phyloP scores from a whole-genome alignment of 2,329 filamentous ascomycete genomes.

The Mollisiaceae sp. region DNA sequence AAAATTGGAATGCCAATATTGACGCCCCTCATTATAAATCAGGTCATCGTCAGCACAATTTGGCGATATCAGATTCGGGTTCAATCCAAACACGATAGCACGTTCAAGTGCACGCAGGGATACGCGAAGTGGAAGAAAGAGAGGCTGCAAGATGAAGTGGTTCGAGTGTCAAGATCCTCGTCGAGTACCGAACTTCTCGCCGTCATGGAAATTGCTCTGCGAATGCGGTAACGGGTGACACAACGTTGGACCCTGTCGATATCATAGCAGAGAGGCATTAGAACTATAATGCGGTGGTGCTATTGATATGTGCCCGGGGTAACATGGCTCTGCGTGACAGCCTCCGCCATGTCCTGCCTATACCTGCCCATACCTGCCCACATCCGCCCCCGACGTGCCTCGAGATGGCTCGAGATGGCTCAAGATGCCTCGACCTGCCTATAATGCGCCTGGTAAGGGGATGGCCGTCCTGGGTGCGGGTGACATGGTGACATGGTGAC shows the following conservation, averaged over 20 bases:
- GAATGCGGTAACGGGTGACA: conserved; percentile 18
- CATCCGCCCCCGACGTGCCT: too few relatives aligned
- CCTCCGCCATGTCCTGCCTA: too few relatives aligned
- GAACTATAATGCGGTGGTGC: conserved; percentile 11
- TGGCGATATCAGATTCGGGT: conserved; percentile 9
- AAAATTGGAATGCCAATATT: not conserved
- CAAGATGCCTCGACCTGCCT: too few relatives aligned
- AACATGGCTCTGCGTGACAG: too few relatives aligned
- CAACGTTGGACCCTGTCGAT: conserved; percentile 14
- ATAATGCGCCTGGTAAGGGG: not conserved
- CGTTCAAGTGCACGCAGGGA: conserved; percentile 10
- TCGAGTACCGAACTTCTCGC: conserved; percentile 8
- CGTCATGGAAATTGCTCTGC: conserved; percentile 16
- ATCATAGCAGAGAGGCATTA: conserved; percentile 3
- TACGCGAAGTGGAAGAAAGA: conserved; percentile 8
- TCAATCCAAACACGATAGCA: not conserved
- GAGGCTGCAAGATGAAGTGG: conserved; percentile 26
- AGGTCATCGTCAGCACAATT: not conserved
- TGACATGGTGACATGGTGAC: not conserved
- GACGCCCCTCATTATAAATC: conserved; percentile 7
- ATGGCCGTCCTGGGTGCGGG: not conserved
- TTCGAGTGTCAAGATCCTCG: conserved; percentile 24
- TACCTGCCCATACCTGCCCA: too few relatives aligned
- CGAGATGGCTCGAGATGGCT: too few relatives aligned
- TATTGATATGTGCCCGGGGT: not conserved